A percentile compares a stretch with the other conserved stretches of the same genome.
Evolutionary conservation across 208 protist species (phyloP).

Genomic region (Trypanosomatidae sp.): DNA sequence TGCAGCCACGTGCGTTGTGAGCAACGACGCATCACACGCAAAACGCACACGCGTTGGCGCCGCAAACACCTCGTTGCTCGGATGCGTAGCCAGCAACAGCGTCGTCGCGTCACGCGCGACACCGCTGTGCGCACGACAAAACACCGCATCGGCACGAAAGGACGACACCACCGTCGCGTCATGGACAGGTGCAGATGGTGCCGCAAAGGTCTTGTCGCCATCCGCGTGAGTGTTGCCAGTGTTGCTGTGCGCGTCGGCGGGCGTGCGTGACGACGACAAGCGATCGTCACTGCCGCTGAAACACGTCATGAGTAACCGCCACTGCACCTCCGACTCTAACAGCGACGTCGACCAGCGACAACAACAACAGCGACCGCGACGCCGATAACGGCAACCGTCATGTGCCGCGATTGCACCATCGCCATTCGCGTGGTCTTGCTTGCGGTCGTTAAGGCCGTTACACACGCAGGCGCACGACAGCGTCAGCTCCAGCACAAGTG

Average conservation of each 20-base stretch:
- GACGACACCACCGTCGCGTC: constrained; percentile 27
- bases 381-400: background rate
- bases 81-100: constrained; percentile 47
- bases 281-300: constrained; percentile 43
- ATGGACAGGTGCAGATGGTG: no score
- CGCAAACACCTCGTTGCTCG: constrained; percentile 25
- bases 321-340: constrained; percentile 12
- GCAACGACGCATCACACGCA: constrained; percentile 8
- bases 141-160: constrained; percentile 40
- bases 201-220: no score
- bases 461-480: no score
- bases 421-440: no score
- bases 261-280: constrained; percentile 4
- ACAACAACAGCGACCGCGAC: background rate
- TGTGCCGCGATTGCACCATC: background rate
- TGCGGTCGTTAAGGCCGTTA: no score
- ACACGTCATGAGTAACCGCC: constrained; percentile 37
- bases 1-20: background rate
- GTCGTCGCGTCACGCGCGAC: constrained; percentile 44
- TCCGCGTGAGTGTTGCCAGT: no score
- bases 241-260: background rate
- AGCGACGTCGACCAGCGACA: constrained; percentile 14
- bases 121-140: constrained; percentile 39
- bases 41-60: constrained; percentile 42
- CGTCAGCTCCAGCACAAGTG: constrained; percentile 56